Percentiles rank a stretch among this genome's conserved stretches.
phyloP scores from a whole-genome alignment of 441 rosid genomes.

The Arabidopsis lyrata region DNA sequence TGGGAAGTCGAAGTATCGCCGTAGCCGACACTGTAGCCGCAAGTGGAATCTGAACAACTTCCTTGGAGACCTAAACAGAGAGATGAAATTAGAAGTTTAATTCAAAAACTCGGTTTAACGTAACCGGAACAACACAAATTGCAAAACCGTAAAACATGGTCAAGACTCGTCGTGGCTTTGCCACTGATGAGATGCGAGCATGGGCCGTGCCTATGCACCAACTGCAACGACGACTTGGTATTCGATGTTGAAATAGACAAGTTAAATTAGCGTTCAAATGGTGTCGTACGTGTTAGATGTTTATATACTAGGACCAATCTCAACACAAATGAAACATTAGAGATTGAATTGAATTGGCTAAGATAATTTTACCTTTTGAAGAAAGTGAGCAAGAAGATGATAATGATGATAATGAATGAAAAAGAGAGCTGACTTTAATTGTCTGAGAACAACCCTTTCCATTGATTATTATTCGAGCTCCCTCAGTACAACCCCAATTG shows the following conservation, averaged over 20 bases:
- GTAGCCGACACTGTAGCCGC: constrained; percentile 60
- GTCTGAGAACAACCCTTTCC: neutral
- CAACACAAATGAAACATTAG: neutral
- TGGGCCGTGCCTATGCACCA: constrained; percentile 74
- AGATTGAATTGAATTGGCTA: neutral
- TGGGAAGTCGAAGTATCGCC: constrained; percentile 59
- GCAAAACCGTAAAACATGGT: constrained; percentile 30
- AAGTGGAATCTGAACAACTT: constrained; percentile 52
- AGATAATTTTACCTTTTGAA: constrained; percentile 22
- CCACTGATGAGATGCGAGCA: constrained; percentile 48
- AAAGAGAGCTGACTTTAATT: constrained; percentile 14
- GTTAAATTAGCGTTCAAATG: neutral
- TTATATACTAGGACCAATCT: neutral
- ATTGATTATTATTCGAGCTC: constrained; percentile 2
- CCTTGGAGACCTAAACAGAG: constrained; percentile 45
- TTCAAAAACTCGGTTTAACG: neutral
- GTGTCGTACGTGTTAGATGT: too few species aligned
- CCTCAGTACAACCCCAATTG: neutral
- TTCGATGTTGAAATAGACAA: constrained; percentile 38
- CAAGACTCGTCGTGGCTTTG: constrained; percentile 6
- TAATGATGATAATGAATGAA: constrained; percentile 18
- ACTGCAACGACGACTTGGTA: constrained; percentile 48
- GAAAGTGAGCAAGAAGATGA: constrained; percentile 4
- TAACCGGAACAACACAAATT: neutral
- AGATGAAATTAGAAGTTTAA: neutral